Base-by-base conservation (phyloP, 768 basidiomycete species). In the Floccularia luteovirens region DNA sequence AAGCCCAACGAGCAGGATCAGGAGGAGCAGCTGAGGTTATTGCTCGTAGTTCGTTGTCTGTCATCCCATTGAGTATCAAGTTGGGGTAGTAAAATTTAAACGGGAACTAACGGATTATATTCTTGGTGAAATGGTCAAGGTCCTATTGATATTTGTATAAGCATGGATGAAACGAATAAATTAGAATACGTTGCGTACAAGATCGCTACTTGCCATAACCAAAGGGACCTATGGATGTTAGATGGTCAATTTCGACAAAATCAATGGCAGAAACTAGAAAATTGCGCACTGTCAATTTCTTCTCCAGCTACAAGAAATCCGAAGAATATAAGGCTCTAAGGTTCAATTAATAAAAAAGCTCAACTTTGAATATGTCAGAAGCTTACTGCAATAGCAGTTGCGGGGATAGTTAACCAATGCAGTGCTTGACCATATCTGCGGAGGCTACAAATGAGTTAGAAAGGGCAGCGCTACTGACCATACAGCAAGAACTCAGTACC, bases 241-340 rank as follows among this genome's bases (percentile, higher is more conserved):
- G 24, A 8, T 17, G 57, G 71, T 46, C 45, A 78, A 17, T 32
- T 8, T 21, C 32, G 17, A 33, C 27, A 12, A 21, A 20, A 21
- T 10, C 8, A 28, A 24, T 28, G 31, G 28, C 33, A 25, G 28
- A 14, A 30, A 39, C n/a, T 34, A 16, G 34, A 30, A 11, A 24
- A 4, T 12, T 35, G 37, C 23, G 14, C 44, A 82, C 80, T 81
- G 57, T 83, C 80, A 41, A 84, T 83, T 58, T 83, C 82, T 57
- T 83, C 80, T 31, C 81, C 81, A 21, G 80, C 79, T 33, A 78
- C 79, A 43, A 85, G 55, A 62, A 83, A 84, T 6, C 82, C 82
- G 52, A 82, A 82, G 66, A 81, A 84, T 42, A 81, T 66, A 55
- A 84, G 82, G 48, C 69, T 68, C 74, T 81, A 49, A 41, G 3